Evolutionary conservation across 768 basidiomycete species (phyloP).

Genomic region (Podaxis sp.): DNA sequence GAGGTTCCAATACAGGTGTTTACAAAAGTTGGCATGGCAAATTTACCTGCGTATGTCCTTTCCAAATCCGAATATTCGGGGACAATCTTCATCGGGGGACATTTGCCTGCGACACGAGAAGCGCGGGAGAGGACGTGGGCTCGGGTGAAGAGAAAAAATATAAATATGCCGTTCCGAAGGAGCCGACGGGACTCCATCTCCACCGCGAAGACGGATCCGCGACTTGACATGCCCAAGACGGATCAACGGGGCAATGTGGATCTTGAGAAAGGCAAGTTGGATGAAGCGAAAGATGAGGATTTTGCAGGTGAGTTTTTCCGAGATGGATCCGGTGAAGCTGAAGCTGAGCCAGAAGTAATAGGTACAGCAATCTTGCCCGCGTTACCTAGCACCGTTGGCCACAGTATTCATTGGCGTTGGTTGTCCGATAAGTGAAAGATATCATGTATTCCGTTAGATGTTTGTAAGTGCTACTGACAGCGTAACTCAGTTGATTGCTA

Average conservation of each 20-base stretch:
- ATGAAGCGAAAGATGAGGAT: not conserved
- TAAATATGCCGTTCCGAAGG: not conserved
- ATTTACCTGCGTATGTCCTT: not conserved
- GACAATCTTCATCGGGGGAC: not conserved
- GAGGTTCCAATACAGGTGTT: not conserved
- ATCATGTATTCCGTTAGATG: not conserved
- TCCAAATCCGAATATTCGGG: not conserved
- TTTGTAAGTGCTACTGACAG: not conserved
- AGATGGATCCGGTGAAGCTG: too few relatives aligned
- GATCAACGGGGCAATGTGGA: not conserved
- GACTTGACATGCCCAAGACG: not conserved
- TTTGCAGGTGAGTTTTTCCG: not conserved
- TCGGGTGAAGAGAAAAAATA: not conserved
- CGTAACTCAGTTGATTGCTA: too few relatives aligned
- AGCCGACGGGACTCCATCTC: not conserved
- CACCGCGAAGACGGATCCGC: not conserved
- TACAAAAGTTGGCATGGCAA: constrained; percentile 2
- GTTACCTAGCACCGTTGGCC: not conserved
- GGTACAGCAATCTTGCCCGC: not conserved
- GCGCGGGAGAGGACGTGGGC: not conserved
- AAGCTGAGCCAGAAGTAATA: not conserved
- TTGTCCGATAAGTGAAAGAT: not conserved
- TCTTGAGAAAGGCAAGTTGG: not conserved
- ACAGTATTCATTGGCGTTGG: not conserved
- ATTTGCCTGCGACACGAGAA: not conserved